Evolutionary conservation across 495 filamentous ascomycete genomes (phyloP).

Genomic region (Penicillium cosmopolitanum): DNA sequence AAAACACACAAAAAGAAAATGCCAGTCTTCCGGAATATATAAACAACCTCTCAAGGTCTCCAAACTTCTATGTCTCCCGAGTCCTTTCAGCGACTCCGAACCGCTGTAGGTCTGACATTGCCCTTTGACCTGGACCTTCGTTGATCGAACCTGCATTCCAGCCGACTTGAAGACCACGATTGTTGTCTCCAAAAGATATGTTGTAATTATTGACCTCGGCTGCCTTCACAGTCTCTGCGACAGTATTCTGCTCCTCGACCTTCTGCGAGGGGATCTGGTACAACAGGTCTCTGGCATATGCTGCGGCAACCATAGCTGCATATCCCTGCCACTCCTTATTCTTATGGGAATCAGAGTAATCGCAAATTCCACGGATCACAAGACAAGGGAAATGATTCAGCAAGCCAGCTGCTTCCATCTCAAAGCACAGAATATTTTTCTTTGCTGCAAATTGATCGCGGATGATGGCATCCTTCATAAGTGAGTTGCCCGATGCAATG

Average conservation of each 20-base stretch:
- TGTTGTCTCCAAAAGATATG: not conserved
- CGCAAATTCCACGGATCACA: slow-evolving; percentile 30
- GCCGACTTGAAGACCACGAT: not conserved
- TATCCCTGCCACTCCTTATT: slow-evolving; percentile 33
- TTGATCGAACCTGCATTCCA: not conserved
- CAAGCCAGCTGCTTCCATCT: slow-evolving; percentile 9
- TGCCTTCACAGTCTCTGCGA: not conserved
- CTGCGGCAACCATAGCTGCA: slow-evolving; percentile 29
- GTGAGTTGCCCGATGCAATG: slow-evolving; percentile 6
- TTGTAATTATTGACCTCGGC: not conserved
- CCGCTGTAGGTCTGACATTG: no score
- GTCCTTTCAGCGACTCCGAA: no score
- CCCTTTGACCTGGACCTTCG: not conserved
- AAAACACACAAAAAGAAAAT: no score
- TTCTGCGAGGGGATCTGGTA: not conserved
- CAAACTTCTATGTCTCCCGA: no score
- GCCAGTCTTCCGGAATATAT: no score
- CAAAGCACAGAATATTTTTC: slow-evolving; percentile 7
- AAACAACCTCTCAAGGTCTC: no score
- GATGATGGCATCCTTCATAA: slow-evolving; percentile 5
- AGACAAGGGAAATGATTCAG: slow-evolving; percentile 13
- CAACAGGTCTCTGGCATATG: slow-evolving; percentile 3
- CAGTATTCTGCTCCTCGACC: not conserved
- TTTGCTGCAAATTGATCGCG: slow-evolving; percentile 1
- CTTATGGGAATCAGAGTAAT: slow-evolving; percentile 35